Base-by-base conservation (phyloP, 2,329 filamentous ascomycete genomes). In the Phialocephala subalpina region DNA sequence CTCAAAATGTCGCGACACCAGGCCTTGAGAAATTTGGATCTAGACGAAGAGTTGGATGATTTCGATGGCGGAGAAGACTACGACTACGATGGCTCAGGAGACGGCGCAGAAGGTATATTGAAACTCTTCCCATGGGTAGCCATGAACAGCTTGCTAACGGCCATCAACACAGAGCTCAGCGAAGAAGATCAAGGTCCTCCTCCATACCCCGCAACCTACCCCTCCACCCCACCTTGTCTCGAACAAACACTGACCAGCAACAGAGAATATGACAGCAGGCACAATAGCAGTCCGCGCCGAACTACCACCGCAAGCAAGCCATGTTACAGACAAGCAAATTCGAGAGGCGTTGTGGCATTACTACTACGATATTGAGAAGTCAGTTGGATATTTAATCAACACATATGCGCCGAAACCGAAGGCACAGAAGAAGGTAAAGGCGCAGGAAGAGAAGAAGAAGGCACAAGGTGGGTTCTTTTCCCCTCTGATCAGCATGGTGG, bases 261-360 rank as follows among this genome's bases (percentile, higher is more conserved):
- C 79, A 75, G 83, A 84, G 70, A 81, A 86, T 67, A 86, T 97
- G 85, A 84, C 85, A 45, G 78, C 86, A 45, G 90, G 89, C 59
- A 93, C 90, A 0, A 82, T 84, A 45, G 84, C 90, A 69, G 91
- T 97, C 40, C 85, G 87, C 65, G 82, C 83, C 67, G 84, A 85
- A 9, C 82, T 97, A n/a, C 90, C 88, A 7, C 78, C 81, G 11
- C 83, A 86, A 83, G 40, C 80, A 29, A 71, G 68, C n/a, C 55
- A 78, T 75, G 81, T 86, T n/a, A 84, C 86, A 5, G 87, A 90
- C 66, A 81, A 83, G 42, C 91, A 97, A 75, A 95, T 97, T 68
- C 89, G 97, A 77, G 95, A 98, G 67, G 87, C 94, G 0, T 80
- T 99, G 18, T 98, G 94, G 93, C 89, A 99, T 79, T 97, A 97